These are phyloP conservation scores for Rugiboletus extremiorientalis DNA, from an alignment of 1,284 basidiomycete genomes.

Conservation along the genomic window DNA sequence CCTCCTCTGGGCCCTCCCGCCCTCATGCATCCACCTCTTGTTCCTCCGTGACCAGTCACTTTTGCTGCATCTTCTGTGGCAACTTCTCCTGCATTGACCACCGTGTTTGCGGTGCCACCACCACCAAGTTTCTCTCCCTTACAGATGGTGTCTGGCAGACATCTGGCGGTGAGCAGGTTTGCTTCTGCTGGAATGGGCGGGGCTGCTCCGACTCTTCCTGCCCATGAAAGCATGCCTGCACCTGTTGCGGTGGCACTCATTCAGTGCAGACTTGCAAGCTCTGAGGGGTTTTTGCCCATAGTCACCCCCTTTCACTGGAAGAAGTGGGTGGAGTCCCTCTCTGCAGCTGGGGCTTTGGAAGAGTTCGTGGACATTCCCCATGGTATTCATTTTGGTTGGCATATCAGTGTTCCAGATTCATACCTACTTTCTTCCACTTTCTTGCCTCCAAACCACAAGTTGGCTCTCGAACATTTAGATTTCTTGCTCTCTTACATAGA, in stretches of 20 bases:
- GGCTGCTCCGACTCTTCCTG: background rate
- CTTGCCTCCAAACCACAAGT: constrained; percentile 7
- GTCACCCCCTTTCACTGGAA: constrained; percentile 12
- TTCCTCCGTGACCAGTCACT: no score
- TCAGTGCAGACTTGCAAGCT: background rate
- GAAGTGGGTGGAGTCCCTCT: background rate
- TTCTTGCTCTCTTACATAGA: constrained; percentile 1
- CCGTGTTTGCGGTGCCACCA: background rate
- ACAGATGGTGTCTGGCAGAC: background rate
- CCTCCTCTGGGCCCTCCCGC: background rate
- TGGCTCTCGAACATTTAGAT: background rate
- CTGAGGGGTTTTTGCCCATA: background rate
- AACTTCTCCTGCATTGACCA: background rate
- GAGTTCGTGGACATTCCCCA: constrained; percentile 9
- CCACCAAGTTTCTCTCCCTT: background rate
- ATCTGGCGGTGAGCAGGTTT: background rate
- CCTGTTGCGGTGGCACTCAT: background rate
- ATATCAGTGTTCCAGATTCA: constrained; percentile 1
- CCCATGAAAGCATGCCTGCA: background rate
- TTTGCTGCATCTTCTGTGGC: background rate
- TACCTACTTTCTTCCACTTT: background rate
- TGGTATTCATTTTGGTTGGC: constrained; percentile 19
- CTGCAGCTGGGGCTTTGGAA: background rate
- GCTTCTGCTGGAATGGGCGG: background rate
- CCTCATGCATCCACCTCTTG: no score